These are phyloP conservation scores for Plectranthus barbatus DNA, from an alignment of 257 asterid genomes.

Conservation along the genomic window DNA sequence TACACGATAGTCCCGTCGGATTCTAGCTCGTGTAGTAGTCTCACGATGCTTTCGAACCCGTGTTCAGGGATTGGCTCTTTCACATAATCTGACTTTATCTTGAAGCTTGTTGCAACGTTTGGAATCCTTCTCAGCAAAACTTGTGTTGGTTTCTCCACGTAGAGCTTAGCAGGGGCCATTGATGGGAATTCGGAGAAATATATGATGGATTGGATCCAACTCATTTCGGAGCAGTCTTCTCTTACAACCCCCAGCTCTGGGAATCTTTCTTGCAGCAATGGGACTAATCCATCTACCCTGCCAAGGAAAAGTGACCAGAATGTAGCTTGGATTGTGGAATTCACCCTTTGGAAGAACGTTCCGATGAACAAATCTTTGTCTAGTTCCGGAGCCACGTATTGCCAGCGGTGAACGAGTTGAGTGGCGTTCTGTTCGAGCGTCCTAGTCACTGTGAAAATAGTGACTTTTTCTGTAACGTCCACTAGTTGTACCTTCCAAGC, in stretches of 20 bases:
- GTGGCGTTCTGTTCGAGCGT: conserved; percentile 5
- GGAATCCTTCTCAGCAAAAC: background rate
- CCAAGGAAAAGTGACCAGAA: conserved; percentile 19
- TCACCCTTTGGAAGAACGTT: background rate
- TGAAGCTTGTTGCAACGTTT: background rate
- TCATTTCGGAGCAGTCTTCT: conserved; percentile 27
- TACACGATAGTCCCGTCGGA: background rate
- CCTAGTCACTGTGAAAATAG: background rate
- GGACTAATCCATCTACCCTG: conserved; percentile 10
- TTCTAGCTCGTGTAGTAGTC: background rate
- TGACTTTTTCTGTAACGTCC: background rate
- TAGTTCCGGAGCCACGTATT: background rate
- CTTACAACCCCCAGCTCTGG: conserved; percentile 24
- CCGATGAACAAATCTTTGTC: conserved; percentile 15
- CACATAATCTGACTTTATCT: conserved; percentile 21
- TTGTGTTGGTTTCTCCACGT: background rate
- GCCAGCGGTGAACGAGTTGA: conserved; percentile 20
- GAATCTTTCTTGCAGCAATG: conserved; percentile 14
- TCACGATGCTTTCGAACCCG: conserved; percentile 1
- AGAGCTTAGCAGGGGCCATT: background rate
- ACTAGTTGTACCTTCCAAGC: too few relatives aligned
- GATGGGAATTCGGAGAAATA: background rate
- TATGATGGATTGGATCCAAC: conserved; percentile 19
- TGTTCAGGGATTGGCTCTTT: background rate
- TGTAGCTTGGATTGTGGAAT: too few relatives aligned